These are phyloP conservation scores for Aspergillus bridgeri DNA, from an alignment of 495 filamentous ascomycete species.

Conservation along the genomic window DNA sequence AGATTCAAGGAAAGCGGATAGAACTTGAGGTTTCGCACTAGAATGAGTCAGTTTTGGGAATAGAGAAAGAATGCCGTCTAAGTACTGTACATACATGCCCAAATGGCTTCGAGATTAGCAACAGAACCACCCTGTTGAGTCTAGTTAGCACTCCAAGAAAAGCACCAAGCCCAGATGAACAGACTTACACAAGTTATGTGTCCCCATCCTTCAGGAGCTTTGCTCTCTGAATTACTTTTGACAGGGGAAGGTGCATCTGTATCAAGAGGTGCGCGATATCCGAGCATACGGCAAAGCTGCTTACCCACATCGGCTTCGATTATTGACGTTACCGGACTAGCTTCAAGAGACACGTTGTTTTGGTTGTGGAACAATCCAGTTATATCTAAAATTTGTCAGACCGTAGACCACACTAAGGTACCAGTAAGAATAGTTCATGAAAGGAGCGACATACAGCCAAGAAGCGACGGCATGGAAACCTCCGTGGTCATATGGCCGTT, in stretches of 20 bases:
- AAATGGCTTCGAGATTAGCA: conserved; percentile 49
- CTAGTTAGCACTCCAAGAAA: no score
- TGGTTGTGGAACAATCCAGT: conserved; percentile 41
- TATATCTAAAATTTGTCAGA: no score
- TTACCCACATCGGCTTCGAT: conserved; percentile 43
- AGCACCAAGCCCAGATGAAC: no score
- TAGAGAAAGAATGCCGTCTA: background rate
- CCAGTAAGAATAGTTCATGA: no score
- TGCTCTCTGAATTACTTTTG: background rate
- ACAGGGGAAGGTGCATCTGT: conserved; percentile 17
- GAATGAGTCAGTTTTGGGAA: background rate
- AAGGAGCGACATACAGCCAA: conserved; percentile 40
- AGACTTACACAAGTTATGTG: conserved; percentile 36
- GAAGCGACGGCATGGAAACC: conserved; percentile 28
- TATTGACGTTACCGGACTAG: conserved; percentile 39
- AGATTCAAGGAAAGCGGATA: conserved; percentile 41
- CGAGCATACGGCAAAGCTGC: conserved; percentile 46
- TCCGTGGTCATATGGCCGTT: conserved; percentile 45
- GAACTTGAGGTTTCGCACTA: conserved; percentile 48
- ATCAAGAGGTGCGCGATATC: conserved; percentile 25
- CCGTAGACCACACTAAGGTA: no score
- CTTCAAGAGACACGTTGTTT: conserved; percentile 48
- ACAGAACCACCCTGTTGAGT: conserved; percentile 29
- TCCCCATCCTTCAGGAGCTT: conserved; percentile 26
- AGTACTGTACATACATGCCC: conserved; percentile 21